phyloP scores from a whole-genome alignment of 176 grass and related monocot species.

The Guadua angustifolia region DNA sequence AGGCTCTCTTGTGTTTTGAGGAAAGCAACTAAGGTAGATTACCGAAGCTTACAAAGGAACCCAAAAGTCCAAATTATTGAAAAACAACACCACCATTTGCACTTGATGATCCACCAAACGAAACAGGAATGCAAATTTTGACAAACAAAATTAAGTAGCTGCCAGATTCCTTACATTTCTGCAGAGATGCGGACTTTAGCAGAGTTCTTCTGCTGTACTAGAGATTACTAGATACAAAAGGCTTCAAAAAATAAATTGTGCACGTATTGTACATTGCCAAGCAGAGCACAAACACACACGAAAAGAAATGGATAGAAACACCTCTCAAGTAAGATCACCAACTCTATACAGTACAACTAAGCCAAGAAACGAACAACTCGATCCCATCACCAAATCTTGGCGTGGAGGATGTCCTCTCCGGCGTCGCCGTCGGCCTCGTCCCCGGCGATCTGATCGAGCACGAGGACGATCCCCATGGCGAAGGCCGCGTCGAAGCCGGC shows the following conservation, averaged over 20 bases:
- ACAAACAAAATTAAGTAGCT: not conserved
- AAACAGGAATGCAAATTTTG: not conserved
- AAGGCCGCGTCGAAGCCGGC: slow-evolving; percentile 76
- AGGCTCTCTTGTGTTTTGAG: not conserved
- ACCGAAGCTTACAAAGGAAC: not conserved
- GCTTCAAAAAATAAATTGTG: not conserved
- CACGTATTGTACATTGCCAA: not conserved
- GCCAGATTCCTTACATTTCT: not conserved
- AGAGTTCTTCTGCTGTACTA: not conserved
- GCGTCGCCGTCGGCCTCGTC: slow-evolving; percentile 41
- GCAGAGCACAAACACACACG: not conserved
- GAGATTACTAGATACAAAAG: not conserved
- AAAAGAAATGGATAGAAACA: no score
- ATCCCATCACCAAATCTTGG: slow-evolving; percentile 36
- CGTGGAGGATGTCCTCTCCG: not conserved
- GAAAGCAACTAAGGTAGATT: slow-evolving; percentile 36
- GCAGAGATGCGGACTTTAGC: not conserved
- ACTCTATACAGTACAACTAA: slow-evolving; percentile 24
- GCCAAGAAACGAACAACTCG: not conserved
- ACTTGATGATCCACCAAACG: not conserved
- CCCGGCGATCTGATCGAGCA: slow-evolving; percentile 71
- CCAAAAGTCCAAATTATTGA: not conserved
- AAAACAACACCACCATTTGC: not conserved
- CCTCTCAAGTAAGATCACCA: no score
- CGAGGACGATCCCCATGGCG: slow-evolving; percentile 78